These are phyloP conservation scores for Globisporangium nunn DNA, from an alignment of 352 stramenopile genomes.

Conservation along the genomic window DNA sequence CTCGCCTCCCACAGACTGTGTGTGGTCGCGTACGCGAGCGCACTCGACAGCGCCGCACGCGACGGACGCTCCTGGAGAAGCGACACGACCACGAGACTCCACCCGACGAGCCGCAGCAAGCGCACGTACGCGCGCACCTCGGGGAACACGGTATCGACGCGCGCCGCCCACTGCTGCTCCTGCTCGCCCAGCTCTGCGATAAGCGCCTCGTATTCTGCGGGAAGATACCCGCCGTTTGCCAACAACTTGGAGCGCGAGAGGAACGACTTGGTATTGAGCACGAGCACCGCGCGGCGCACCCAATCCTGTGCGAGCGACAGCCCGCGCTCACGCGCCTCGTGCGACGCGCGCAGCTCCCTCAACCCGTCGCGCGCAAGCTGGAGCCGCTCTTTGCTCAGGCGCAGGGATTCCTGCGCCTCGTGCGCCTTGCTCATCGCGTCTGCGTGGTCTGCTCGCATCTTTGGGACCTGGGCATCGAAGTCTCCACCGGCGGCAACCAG, in stretches of 20 bases:
- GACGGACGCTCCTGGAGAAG: constrained; percentile 74
- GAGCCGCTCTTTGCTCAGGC: constrained; percentile 55
- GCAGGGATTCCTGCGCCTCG: constrained; percentile 59
- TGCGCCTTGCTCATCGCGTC: constrained; percentile 66
- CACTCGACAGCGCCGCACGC: constrained; percentile 42
- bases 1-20: constrained; percentile 69
- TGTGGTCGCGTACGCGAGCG: constrained; percentile 53
- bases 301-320: constrained; percentile 51
- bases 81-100: constrained; percentile 66
- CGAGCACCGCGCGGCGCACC: constrained; percentile 35
- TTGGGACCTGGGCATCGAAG: constrained; percentile 61
- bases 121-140: constrained; percentile 58
- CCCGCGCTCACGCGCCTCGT: constrained; percentile 59
- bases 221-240: constrained; percentile 28
- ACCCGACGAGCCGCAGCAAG: constrained; percentile 58
- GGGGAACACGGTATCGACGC: constrained; percentile 65
- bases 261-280: constrained; percentile 44
- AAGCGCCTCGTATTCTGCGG: constrained; percentile 34
- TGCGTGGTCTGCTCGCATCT: constrained; percentile 62
- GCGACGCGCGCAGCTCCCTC: constrained; percentile 49
- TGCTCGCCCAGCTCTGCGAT: constrained; percentile 22
- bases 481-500: constrained; percentile 49
- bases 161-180: constrained; percentile 4
- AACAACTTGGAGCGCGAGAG: constrained; percentile 28
- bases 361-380: constrained; percentile 40